Evolutionary conservation across 2,329 filamentous ascomycete genomes (phyloP).

Genomic region (Ilyonectria destructans): DNA sequence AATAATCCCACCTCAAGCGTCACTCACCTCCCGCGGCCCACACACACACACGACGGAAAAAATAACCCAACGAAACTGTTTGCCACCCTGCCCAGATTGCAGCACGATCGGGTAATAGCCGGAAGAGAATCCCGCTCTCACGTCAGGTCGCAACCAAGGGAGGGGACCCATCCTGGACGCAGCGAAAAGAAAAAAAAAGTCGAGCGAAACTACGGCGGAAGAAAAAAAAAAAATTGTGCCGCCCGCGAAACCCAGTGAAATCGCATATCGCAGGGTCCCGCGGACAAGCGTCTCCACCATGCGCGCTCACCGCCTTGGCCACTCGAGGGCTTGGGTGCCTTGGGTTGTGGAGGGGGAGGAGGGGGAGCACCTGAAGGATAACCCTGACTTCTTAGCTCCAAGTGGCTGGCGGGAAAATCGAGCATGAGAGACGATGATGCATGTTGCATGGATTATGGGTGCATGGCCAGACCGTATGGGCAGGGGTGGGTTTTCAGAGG

Average conservation of each 20-base stretch:
- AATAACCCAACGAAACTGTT: slow-evolving; percentile 9
- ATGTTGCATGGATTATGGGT: slow-evolving; percentile 20
- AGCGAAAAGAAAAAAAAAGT: neutral
- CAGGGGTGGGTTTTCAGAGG: slow-evolving; percentile 9
- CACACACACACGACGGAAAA: slow-evolving; percentile 12
- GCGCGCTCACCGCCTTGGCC: slow-evolving; percentile 26
- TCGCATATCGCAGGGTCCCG: slow-evolving; percentile 47
- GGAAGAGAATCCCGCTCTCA: slow-evolving; percentile 2
- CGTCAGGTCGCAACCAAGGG: neutral
- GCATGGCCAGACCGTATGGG: neutral
- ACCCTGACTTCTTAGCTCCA: slow-evolving; percentile 22
- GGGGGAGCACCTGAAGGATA: neutral
- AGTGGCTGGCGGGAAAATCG: slow-evolving; percentile 24
- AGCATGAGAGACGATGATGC: slow-evolving; percentile 26
- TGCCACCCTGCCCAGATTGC: neutral
- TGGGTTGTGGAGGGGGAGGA: neutral
- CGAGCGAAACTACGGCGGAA: neutral
- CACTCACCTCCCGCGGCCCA: neutral
- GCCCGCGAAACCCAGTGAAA: slow-evolving; percentile 37
- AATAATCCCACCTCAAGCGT: slow-evolving; percentile 10
- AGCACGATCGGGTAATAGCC: slow-evolving; percentile 16
- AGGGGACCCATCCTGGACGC: too few species aligned
- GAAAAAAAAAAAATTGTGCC: slow-evolving; percentile 22
- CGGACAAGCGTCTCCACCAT: slow-evolving; percentile 22
- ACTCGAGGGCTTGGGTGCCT: slow-evolving; percentile 1